Evolutionary conservation across 768 basidiomycete genomes (phyloP), one percentile per base, ranked within the genome.

Genomic region (Mrakia gelida): DNA sequence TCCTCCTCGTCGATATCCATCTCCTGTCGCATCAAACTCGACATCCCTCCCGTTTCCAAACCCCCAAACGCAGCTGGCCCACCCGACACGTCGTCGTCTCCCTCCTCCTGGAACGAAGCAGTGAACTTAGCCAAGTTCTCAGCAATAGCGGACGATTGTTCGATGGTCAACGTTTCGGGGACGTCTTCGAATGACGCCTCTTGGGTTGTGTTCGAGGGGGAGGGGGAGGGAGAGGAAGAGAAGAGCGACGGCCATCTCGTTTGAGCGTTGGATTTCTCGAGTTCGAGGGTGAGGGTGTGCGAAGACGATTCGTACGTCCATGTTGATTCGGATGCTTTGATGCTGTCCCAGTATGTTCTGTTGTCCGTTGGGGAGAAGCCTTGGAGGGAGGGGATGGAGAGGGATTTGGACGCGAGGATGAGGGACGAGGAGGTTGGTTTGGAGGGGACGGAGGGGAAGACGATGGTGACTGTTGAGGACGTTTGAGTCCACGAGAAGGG

Each of bases 401-500:
- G 84, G 32, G 89, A 88, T 79, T 88, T 87, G 8, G 87, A 85
- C 11, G 90, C 88, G 83, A 95, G 91, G 0, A 86, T 84, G 56
- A 93, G 89, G 80, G 38, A 38, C 38, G 38, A 3, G 38, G 87
- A 88, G 83, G 96, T 92, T 63, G 87, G 86, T 32, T 87, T 86
- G 78, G 89, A 91, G 1, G 87, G 83, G 1, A 93, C 93, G n/a
- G 97, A 87, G 8, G 93, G 90, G 82, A 98, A 90, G 0, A 90
- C 91, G 62, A 98, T 84, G 0, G 92, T 94, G 71, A 98, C 86
- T 0, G 92, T 89, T 82, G 95, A 93, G 0, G 89, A 83, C 6
- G 91, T 90, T 82, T 99, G 96, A 0, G 90, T 92, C 96, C 96
- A 99, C 1, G 93, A 93, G 84, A 95, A 98, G 0, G 94, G 92